Conservation (phyloP, 345 rosid genomes). For the Gossypium arboreum region DNA sequence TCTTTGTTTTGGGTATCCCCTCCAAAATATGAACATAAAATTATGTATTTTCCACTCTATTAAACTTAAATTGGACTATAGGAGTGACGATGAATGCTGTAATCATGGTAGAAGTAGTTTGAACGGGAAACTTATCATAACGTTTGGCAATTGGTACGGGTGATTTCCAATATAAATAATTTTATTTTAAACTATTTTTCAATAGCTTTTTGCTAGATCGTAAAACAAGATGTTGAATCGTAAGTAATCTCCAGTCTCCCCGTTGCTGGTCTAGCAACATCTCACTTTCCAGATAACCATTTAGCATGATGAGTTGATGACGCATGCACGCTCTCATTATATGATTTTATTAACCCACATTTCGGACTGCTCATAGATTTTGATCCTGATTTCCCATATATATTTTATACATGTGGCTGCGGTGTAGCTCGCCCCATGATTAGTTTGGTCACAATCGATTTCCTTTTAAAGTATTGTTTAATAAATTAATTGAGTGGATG, state of each 20-base stretch:
- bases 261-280: constrained; percentile 26
- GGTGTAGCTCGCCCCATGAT: background rate
- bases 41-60: background rate
- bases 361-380: constrained; percentile 9
- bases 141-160: too few species aligned
- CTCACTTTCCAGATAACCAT: background rate
- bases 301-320: constrained; percentile 8
- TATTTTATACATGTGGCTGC: constrained; percentile 7
- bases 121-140: too few species aligned
- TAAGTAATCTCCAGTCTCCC: constrained; percentile 22
- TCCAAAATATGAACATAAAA: background rate
- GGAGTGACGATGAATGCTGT: background rate
- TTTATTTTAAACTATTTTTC: too few species aligned
- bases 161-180: too few species aligned
- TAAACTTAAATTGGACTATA: background rate
- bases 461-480: background rate
- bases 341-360: background rate
- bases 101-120: too few species aligned
- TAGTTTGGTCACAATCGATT: background rate
- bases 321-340: constrained; percentile 10
- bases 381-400: constrained; percentile 15
- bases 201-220: too few species aligned
- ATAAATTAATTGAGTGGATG: background rate
- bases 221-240: background rate
- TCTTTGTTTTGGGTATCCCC: background rate